Evolutionary conservation across 768 basidiomycete species (phyloP).

Genomic region (Flagelloscypha sp.): DNA sequence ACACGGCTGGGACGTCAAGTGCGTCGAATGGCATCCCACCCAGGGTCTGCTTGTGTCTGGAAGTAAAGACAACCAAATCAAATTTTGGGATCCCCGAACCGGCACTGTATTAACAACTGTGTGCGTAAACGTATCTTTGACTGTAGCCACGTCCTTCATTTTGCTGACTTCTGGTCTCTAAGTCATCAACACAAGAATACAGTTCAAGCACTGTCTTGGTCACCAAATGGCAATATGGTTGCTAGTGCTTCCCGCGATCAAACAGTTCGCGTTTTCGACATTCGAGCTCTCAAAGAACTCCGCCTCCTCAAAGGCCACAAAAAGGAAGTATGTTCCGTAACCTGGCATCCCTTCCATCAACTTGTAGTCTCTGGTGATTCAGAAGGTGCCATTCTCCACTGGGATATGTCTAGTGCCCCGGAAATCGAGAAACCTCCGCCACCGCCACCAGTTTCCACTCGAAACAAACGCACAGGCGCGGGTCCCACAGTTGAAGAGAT

Average conservation of each 20-base stretch:
- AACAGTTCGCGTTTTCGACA: conserved; percentile 92
- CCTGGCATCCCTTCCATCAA: conserved; percentile 95
- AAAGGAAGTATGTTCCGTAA: conserved; percentile 93
- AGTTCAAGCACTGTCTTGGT: conserved; percentile 89
- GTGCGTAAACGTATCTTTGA: conserved; percentile 37
- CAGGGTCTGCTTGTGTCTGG: conserved; percentile 94
- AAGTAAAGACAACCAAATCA: conserved; percentile 96
- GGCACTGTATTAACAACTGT: conserved; percentile 85
- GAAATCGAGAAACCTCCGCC: too few relatives aligned
- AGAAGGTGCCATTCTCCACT: conserved; percentile 90
- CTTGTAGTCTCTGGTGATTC: conserved; percentile 90
- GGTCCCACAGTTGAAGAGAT: too few relatives aligned
- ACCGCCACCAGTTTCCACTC: conserved; percentile 34
- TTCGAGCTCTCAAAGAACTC: conserved; percentile 95
- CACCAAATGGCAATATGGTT: conserved; percentile 86
- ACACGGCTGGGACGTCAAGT: conserved; percentile 99
- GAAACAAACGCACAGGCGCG: conserved; percentile 13
- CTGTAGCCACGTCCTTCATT: background rate
- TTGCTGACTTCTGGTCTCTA: background rate
- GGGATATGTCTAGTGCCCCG: conserved; percentile 90
- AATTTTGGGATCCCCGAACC: conserved; percentile 98
- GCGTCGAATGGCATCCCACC: conserved; percentile 97
- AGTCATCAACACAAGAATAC: conserved; percentile 98
- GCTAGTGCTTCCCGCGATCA: conserved; percentile 95
- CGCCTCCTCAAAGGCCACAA: conserved; percentile 91